Percentiles rank a stretch among this genome's conserved stretches.
Conservation (phyloP, 1,284 basidiomycete species). For the Malassezia vespertilionis region DNA sequence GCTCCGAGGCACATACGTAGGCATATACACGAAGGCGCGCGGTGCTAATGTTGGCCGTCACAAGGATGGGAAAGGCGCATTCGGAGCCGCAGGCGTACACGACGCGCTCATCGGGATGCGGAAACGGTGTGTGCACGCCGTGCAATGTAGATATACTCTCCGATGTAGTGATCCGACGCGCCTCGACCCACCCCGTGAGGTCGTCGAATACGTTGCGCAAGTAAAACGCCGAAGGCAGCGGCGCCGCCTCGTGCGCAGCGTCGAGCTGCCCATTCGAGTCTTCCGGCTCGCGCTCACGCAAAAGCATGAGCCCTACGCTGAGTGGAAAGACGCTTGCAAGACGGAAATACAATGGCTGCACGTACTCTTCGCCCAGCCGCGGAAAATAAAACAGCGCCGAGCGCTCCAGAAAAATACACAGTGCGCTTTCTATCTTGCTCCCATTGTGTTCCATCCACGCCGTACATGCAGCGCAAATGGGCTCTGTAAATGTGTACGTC, state of each 20-base stretch:
- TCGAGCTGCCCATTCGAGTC: conserved; percentile 19
- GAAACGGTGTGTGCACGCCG: conserved; percentile 22
- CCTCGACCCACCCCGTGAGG: conserved; percentile 9
- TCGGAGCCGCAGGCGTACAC: conserved; percentile 15
- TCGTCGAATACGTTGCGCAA: conserved; percentile 33
- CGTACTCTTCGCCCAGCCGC: conserved; percentile 23
- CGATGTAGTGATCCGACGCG: neutral
- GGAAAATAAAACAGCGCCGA: conserved; percentile 30
- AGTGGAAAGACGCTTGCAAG: conserved; percentile 24
- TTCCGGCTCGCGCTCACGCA: conserved; percentile 26
- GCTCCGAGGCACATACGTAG: conserved; percentile 19
- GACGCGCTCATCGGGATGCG: conserved; percentile 24
- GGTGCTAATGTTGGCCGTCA: too few relatives aligned
- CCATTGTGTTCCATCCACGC: neutral
- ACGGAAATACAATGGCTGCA: conserved; percentile 27
- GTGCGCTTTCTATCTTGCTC: conserved; percentile 14
- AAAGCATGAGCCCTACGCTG: conserved; percentile 26
- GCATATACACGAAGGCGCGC: conserved; percentile 25
- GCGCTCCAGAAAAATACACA: conserved; percentile 35
- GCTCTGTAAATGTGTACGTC: conserved; percentile 4
- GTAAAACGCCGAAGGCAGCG: conserved; percentile 31
- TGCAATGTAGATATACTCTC: conserved; percentile 15
- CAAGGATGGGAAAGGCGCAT: conserved; percentile 17
- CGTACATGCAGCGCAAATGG: conserved; percentile 7
- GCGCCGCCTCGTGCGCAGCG: neutral